Conservation (phyloP, 352 stramenopile genomes). For the Pythium graminicola region DNA sequence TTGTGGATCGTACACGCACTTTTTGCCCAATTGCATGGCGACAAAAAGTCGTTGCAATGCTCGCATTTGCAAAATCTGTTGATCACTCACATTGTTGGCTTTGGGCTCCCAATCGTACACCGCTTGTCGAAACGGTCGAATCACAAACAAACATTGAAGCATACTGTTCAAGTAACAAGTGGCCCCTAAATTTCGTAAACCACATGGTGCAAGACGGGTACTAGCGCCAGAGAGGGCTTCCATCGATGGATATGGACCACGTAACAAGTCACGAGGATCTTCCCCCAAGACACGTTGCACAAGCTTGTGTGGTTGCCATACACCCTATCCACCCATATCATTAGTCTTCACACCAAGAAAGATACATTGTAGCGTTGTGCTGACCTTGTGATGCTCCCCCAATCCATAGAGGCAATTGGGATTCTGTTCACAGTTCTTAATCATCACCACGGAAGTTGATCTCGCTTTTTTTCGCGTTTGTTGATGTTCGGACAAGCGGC, state of each 20-base stretch:
- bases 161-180: conserved; percentile 88
- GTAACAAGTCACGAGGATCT: conserved; percentile 53
- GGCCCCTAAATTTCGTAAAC: conserved; percentile 79
- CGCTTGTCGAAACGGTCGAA: conserved; percentile 54
- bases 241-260: conserved; percentile 23
- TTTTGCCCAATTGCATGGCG: conserved; percentile 72
- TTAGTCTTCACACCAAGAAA: too few species aligned
- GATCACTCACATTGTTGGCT: conserved; percentile 29
- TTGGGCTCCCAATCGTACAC: conserved; percentile 81
- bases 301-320: conserved; percentile 58
- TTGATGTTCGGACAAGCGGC: conserved; percentile 54
- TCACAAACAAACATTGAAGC: conserved; percentile 80
- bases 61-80: conserved; percentile 66
- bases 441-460: conserved; percentile 8
- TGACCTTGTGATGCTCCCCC: conserved; percentile 61
- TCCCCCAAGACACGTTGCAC: conserved; percentile 51
- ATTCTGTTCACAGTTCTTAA: conserved; percentile 74
- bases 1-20: conserved; percentile 62
- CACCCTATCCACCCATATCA: conserved; percentile 41
- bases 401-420: conserved; percentile 84
- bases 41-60: conserved; percentile 81
- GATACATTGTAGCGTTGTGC: neutral
- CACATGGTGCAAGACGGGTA: conserved; percentile 31
- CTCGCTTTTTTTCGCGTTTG: conserved; percentile 56
- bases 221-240: neutral